These are phyloP conservation scores for Catharanthus roseus DNA, from an alignment of 257 asterid genomes.

Conservation along the genomic window DNA sequence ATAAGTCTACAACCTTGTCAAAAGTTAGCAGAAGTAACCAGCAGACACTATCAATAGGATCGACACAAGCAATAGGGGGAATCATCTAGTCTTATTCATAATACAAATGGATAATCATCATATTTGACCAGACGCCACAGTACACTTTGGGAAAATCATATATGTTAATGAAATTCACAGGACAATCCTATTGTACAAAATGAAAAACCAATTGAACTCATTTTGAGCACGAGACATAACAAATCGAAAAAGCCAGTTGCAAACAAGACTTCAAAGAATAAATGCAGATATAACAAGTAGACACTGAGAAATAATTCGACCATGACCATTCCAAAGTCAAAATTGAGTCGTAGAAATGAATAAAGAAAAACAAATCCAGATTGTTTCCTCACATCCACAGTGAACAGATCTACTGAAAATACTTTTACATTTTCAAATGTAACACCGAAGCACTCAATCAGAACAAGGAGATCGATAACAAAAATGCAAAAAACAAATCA, in stretches of 20 bases:
- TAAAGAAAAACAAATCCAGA: background rate
- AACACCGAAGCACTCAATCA: conserved; percentile 3
- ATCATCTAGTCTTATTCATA: background rate
- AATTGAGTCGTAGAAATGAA: background rate
- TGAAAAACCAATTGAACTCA: background rate
- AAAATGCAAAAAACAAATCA: background rate
- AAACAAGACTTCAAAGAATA: background rate
- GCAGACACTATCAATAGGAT: background rate
- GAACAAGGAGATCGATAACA: conserved; percentile 27
- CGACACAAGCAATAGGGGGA: background rate
- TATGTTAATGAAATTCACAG: background rate
- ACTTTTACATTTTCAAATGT: background rate
- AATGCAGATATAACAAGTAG: background rate
- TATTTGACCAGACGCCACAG: background rate
- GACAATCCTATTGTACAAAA: background rate
- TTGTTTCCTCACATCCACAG: background rate
- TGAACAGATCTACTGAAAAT: conserved; percentile 15
- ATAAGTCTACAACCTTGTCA: background rate
- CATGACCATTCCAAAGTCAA: background rate
- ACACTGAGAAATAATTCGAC: background rate
- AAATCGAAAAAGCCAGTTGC: background rate
- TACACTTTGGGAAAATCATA: background rate
- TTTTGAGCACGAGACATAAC: background rate
- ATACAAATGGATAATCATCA: background rate
- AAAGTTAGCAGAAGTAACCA: background rate